Evolutionary conservation across 2,329 filamentous ascomycete species (phyloP).

Genomic region (Penicillium nordicum): DNA sequence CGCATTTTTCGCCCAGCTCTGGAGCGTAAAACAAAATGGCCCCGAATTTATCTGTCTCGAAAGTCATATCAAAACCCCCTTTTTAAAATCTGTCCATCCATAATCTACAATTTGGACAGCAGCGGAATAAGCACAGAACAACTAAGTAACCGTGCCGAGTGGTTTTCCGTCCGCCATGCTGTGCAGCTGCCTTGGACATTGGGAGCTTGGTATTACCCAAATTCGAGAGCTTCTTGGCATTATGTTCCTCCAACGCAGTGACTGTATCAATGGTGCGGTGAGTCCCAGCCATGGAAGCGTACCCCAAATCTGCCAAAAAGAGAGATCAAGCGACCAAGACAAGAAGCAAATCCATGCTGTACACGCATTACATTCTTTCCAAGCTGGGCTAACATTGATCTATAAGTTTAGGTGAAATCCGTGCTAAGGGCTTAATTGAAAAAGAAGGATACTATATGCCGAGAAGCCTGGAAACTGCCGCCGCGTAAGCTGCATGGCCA

Average conservation of each 20-base stretch:
- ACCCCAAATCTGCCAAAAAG: conserved; percentile 39
- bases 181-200: conserved; percentile 3
- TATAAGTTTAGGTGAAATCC: conserved; percentile 41
- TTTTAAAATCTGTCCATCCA: background rate
- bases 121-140: background rate
- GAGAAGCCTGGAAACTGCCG: conserved; percentile 33
- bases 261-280: conserved; percentile 14
- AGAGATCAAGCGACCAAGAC: conserved; percentile 44
- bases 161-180: conserved; percentile 5
- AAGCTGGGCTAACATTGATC: conserved; percentile 44
- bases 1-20: background rate
- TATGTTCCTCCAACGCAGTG: background rate
- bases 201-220: background rate
- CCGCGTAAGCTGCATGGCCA: conserved; percentile 37
- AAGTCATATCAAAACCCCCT: no score
- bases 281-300: conserved; percentile 22
- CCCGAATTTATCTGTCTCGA: background rate
- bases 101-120: background rate
- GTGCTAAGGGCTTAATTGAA: conserved; percentile 39
- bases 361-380: conserved; percentile 46
- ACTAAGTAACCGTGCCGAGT: background rate
- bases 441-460: conserved; percentile 4
- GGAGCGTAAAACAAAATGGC: background rate
- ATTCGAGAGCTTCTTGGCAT: background rate
- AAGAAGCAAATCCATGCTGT: conserved; percentile 47